Evolutionary conservation across 495 filamentous ascomycete species (phyloP).

Genomic region (Talaromyces ruber): DNA sequence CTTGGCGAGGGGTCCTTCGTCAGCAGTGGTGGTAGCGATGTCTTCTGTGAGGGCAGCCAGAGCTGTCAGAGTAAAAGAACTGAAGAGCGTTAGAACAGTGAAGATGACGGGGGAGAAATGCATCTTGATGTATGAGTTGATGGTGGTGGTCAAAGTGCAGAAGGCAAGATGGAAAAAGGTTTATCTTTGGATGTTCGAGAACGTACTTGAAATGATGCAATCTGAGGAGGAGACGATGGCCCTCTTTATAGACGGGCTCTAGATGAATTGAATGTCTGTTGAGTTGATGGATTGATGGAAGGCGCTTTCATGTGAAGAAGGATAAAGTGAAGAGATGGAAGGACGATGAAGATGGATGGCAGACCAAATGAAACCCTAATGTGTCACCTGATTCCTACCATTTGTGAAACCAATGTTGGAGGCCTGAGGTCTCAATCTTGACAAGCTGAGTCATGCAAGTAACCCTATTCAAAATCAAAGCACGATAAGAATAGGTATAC

Average conservation of each 20-base stretch:
- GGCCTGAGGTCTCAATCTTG: background rate
- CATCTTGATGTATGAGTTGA: background rate
- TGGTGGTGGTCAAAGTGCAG: background rate
- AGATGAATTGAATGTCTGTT: background rate
- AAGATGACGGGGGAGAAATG: background rate
- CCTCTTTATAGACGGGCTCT: background rate
- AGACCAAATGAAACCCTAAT: background rate
- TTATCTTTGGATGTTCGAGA: background rate
- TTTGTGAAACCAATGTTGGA: background rate
- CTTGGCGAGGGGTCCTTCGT: background rate
- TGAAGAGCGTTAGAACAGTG: background rate
- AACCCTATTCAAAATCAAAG: background rate
- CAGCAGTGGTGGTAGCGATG: background rate
- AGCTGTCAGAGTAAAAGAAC: background rate
- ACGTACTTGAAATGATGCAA: background rate
- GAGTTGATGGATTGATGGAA: background rate
- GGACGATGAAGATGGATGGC: background rate
- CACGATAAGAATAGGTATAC: background rate
- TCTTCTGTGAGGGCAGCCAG: background rate
- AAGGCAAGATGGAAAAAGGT: background rate
- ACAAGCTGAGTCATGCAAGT: background rate
- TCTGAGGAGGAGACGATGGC: background rate
- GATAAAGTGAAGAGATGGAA: background rate
- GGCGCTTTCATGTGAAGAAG: background rate
- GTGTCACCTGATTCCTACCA: background rate